Evolutionary conservation across 2,329 filamentous ascomycete genomes (phyloP).

Genomic region (Clarireedia hainanense): DNA sequence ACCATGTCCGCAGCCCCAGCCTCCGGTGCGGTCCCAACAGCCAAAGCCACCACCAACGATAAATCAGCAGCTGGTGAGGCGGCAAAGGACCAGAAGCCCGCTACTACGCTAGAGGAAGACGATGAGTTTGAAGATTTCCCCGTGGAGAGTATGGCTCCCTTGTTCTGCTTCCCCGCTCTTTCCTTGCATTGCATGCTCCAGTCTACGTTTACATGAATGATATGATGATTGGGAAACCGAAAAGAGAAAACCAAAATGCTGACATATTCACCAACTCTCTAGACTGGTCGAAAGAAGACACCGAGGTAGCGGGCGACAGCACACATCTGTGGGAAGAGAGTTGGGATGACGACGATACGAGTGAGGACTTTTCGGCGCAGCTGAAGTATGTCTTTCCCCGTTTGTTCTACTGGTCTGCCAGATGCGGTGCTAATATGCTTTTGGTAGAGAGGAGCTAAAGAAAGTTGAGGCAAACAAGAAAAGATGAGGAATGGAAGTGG

Average conservation of each 20-base stretch:
- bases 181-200: background rate
- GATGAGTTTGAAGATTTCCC: slow-evolving; percentile 99
- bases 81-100: slow-evolving; percentile 34
- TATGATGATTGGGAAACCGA: background rate
- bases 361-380: slow-evolving; percentile 91
- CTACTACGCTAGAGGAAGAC: slow-evolving; percentile 78
- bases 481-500: slow-evolving; percentile 33
- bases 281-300: slow-evolving; percentile 94
- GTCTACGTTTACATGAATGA: background rate
- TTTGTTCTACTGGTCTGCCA: background rate
- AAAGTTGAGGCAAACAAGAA: slow-evolving; percentile 78
- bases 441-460: slow-evolving; percentile 75
- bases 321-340: slow-evolving; percentile 97
- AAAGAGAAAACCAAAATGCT: slow-evolving; percentile 5
- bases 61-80: slow-evolving; percentile 24
- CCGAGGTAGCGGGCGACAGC: slow-evolving; percentile 68
- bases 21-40: slow-evolving; percentile 20
- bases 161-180: background rate
- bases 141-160: slow-evolving; percentile 64
- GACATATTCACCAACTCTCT: slow-evolving; percentile 6
- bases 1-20: slow-evolving; percentile 28
- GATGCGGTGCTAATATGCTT: background rate
- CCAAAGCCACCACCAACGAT: slow-evolving; percentile 19
- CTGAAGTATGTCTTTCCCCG: slow-evolving; percentile 61
- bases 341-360: slow-evolving; percentile 98